Evolutionary conservation across 2,329 filamentous ascomycete genomes (phyloP).

Genomic region (Apiospora koreana): DNA sequence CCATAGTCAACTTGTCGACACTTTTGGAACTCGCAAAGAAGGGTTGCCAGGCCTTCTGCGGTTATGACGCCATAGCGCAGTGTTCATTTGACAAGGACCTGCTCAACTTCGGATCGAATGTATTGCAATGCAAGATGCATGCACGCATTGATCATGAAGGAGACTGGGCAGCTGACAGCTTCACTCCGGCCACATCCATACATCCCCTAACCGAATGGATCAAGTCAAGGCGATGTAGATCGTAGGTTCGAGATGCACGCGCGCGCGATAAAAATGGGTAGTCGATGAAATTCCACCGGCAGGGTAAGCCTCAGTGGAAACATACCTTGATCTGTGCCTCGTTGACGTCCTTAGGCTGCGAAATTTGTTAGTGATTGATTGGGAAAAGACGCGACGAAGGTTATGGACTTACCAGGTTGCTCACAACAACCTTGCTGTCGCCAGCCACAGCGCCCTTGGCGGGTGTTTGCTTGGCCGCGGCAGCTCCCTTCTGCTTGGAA

Average conservation of each 20-base stretch:
- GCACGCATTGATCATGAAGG: constrained; percentile 37
- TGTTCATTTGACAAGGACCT: constrained; percentile 45
- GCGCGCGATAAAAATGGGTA: constrained; percentile 40
- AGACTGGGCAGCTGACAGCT: constrained; percentile 35
- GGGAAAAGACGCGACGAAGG: not conserved
- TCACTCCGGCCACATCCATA: constrained; percentile 4
- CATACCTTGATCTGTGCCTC: constrained; percentile 99
- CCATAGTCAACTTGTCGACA: constrained; percentile 28
- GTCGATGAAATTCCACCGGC: constrained; percentile 74
- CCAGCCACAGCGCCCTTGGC: constrained; percentile 64
- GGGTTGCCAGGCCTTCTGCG: constrained; percentile 56
- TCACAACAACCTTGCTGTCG: constrained; percentile 97
- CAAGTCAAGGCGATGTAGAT: constrained; percentile 27
- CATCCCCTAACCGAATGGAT: not conserved
- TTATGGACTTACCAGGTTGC: constrained; percentile 79
- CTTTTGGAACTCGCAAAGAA: constrained; percentile 26
- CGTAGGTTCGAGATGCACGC: constrained; percentile 26
- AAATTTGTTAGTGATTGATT: constrained; percentile 5
- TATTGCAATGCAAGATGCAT: constrained; percentile 17
- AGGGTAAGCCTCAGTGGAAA: constrained; percentile 78
- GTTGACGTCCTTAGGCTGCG: constrained; percentile 89
- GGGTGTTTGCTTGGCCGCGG: constrained; percentile 61
- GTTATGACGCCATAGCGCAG: constrained; percentile 25
- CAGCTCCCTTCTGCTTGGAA: constrained; percentile 60
- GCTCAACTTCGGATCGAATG: constrained; percentile 58